Evolutionary conservation across 768 basidiomycete species (phyloP).

Genomic region (Naganishia antarctica): DNA sequence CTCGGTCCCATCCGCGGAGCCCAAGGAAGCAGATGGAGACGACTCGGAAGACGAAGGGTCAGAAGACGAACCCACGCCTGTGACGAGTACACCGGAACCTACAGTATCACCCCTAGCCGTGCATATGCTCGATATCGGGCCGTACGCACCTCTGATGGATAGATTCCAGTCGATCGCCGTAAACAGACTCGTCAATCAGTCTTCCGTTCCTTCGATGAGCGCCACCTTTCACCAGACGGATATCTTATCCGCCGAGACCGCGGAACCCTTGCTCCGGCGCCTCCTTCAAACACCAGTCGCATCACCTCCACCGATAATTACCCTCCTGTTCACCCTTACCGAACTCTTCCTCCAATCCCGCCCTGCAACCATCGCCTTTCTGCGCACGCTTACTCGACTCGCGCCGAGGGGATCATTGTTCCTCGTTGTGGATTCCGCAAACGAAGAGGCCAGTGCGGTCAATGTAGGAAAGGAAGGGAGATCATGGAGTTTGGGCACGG

Average conservation of each 20-base stretch:
- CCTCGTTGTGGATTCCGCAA: constrained; percentile 43
- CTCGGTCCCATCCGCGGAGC: neutral
- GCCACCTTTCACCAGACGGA: constrained; percentile 25
- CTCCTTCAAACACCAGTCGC: neutral
- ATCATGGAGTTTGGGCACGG: constrained; percentile 32
- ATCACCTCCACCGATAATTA: constrained; percentile 35
- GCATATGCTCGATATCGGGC: constrained; percentile 41
- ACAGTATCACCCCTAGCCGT: neutral
- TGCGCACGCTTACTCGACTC: constrained; percentile 30
- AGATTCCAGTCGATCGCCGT: constrained; percentile 4
- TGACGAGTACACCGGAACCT: neutral
- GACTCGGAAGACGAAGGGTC: constrained; percentile 1
- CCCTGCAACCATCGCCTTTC: constrained; percentile 34
- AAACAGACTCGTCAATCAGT: neutral
- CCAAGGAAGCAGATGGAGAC: neutral
- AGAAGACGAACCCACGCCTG: neutral
- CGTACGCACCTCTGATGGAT: constrained; percentile 33
- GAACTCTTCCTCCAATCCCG: constrained; percentile 47
- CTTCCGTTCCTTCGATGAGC: neutral
- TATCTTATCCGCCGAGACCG: constrained; percentile 1
- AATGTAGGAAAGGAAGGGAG: constrained; percentile 37
- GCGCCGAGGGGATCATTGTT: constrained; percentile 35
- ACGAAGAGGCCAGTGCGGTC: constrained; percentile 28
- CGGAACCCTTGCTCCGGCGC: neutral
- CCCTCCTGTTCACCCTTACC: constrained; percentile 46